Evolutionary conservation across 2,329 filamentous ascomycete genomes (phyloP).

Genomic region (Colletotrichum sp.): DNA sequence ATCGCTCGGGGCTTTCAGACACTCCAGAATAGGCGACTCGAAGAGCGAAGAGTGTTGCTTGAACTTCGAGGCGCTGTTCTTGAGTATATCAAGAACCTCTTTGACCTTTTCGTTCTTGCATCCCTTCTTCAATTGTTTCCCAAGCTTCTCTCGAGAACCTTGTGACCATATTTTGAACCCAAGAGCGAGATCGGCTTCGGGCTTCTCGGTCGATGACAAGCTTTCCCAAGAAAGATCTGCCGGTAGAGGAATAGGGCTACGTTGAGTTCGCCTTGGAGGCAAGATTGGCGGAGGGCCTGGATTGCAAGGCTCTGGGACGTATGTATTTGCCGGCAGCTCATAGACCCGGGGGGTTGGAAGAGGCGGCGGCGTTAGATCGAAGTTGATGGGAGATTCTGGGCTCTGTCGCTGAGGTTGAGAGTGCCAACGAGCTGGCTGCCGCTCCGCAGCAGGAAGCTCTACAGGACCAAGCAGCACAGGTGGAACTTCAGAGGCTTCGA

Average conservation of each 20-base stretch:
- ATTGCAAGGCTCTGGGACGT: background rate
- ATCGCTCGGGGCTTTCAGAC: background rate
- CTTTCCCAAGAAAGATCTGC: background rate
- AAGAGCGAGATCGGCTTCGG: background rate
- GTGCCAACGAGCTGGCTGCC: background rate
- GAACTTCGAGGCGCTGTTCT: background rate
- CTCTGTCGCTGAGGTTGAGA: background rate
- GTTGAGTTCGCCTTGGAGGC: background rate
- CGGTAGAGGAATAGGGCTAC: accelerated
- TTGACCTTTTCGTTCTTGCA: background rate
- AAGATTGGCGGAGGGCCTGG: background rate
- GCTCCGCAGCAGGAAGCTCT: background rate
- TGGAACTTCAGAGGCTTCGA: background rate
- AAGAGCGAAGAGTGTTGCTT: background rate
- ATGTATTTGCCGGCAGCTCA: background rate
- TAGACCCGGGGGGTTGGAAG: background rate
- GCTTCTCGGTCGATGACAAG: background rate
- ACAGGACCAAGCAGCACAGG: background rate
- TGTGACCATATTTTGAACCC: background rate
- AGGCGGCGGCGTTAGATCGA: background rate
- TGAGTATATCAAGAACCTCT: background rate
- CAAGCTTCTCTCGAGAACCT: background rate
- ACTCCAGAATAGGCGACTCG: background rate
- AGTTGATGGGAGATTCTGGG: background rate
- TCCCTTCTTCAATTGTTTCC: background rate